A percentile compares a stretch with the other conserved stretches of the same genome.
These are phyloP conservation scores for Astragalus glycyphyllos DNA, from an alignment of 306 rosid genomes.

Conservation along the genomic window DNA sequence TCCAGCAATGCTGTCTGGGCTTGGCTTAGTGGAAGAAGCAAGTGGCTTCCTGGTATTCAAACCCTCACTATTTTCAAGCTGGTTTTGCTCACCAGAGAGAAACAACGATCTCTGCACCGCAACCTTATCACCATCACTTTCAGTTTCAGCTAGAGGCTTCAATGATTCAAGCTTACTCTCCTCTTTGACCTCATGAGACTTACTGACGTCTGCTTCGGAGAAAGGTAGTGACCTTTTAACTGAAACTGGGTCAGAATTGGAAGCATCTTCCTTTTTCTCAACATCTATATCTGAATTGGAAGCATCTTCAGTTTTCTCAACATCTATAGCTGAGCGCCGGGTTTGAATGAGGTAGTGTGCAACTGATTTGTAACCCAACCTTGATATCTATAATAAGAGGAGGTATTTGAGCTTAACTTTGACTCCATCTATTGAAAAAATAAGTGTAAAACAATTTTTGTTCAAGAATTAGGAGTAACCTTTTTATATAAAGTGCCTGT, in stretches of 20 bases:
- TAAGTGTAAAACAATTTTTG: slow-evolving; percentile 28
- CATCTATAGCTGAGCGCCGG: slow-evolving; percentile 49
- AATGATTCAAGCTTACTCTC: slow-evolving; percentile 33
- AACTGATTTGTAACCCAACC: slow-evolving; percentile 84
- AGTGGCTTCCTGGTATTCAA: not conserved
- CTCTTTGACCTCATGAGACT: slow-evolving; percentile 46
- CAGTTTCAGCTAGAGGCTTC: slow-evolving; percentile 46
- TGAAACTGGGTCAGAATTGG: slow-evolving; percentile 50
- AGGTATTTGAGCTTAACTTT: slow-evolving; percentile 43
- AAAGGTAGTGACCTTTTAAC: slow-evolving; percentile 69
- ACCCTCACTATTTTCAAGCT: slow-evolving; percentile 35
- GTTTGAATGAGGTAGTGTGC: slow-evolving; percentile 96
- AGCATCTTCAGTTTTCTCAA: slow-evolving; percentile 48
- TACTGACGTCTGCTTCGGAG: slow-evolving; percentile 45
- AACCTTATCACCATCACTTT: slow-evolving; percentile 45
- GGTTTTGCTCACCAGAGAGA: slow-evolving; percentile 46
- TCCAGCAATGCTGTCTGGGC: slow-evolving; percentile 48
- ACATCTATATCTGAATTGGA: slow-evolving; percentile 53
- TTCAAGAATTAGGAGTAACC: slow-evolving; percentile 55
- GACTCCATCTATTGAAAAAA: not conserved
- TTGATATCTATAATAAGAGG: slow-evolving; percentile 54
- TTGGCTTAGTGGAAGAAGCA: slow-evolving; percentile 42
- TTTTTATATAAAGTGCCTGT: slow-evolving; percentile 81
- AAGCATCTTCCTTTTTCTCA: slow-evolving; percentile 49
- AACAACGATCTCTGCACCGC: slow-evolving; percentile 59